These are phyloP conservation scores for Jaltomata sinuosa DNA, from an alignment of 257 asterid species.

Conservation along the genomic window DNA sequence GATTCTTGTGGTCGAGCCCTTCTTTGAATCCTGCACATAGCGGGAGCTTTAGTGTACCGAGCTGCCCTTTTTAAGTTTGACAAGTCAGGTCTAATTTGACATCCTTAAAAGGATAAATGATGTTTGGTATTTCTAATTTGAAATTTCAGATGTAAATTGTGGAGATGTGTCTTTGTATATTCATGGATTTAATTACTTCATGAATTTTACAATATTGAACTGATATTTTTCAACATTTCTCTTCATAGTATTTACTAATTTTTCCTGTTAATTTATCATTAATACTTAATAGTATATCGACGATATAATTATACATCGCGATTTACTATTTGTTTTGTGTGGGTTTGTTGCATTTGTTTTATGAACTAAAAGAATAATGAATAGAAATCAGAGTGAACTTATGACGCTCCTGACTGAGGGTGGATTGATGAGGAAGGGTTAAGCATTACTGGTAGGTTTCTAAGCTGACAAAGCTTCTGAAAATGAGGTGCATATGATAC, in stretches of 20 bases:
- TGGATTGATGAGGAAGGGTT: too few relatives aligned
- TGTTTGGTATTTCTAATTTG: neutral
- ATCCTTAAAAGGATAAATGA: neutral
- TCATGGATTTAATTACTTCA: neutral
- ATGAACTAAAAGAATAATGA: neutral
- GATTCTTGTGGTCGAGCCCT: too few relatives aligned
- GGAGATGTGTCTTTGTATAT: neutral
- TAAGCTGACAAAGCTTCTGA: neutral
- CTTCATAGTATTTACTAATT: neutral
- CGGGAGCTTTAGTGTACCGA: too few relatives aligned
- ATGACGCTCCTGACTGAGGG: neutral
- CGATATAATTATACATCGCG: too few relatives aligned
- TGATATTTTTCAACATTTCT: neutral
- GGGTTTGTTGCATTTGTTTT: neutral
- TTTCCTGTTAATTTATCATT: neutral
- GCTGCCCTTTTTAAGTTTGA: slow-evolving; percentile 1
- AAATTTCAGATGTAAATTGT: neutral
- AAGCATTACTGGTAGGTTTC: neutral
- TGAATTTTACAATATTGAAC: neutral
- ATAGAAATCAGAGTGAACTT: neutral
- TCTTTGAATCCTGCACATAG: too few relatives aligned
- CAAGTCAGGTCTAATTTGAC: neutral
- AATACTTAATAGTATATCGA: too few relatives aligned
- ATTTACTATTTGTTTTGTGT: neutral
- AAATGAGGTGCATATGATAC: neutral